Base-by-base conservation (phyloP, 345 rosid genomes). In the Limnanthes douglasii region DNA sequence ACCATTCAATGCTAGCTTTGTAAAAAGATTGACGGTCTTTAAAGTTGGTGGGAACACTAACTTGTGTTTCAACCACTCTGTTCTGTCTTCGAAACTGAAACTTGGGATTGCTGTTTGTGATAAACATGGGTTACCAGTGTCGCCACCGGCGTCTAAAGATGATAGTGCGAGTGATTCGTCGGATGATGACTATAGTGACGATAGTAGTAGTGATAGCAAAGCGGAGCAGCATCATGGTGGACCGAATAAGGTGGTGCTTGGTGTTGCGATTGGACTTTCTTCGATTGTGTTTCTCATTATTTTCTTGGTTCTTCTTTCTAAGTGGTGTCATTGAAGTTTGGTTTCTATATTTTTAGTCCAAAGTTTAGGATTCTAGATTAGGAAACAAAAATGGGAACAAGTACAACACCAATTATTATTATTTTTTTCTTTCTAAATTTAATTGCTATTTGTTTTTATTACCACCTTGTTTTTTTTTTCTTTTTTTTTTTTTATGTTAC, bases 81-180 rank as follows among this genome's bases (percentile, higher is more conserved):
- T 58, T 22, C 24, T 79, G 43, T 68, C 95, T 0, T 60, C 81
- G 16, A 79, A 75, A 61, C 19, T 84, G 77, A 90, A 77, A 59
- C 64, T 84, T 20, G 95, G 98, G 42, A 72, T 90, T 39, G 78
- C 92, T 18, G 50, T 46, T 2, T 90, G 95, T 17, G 95, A 90
- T 53, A 90, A 77, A 57, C 86, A 84, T 40, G 98, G 98, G 5
- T 43, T 80, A 54, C 94, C 98, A 11, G 11, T 79, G 66, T 74
- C 94, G 11, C 92, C 86, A 0, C 94, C 94, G 14, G 75, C 95
- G 4, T 59, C 76, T 0, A 90, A 72, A 43, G 83, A 59, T 22
- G 56, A 22, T 9, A 54, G 50, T 31, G 72, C 64, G 37, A 54
- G 42, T 30, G n/a, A n/a, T n/a, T n/a, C n/a, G n/a, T 68, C 65